phyloP scores from a whole-genome alignment of 164 flowering plant species.

The Piper longum region DNA sequence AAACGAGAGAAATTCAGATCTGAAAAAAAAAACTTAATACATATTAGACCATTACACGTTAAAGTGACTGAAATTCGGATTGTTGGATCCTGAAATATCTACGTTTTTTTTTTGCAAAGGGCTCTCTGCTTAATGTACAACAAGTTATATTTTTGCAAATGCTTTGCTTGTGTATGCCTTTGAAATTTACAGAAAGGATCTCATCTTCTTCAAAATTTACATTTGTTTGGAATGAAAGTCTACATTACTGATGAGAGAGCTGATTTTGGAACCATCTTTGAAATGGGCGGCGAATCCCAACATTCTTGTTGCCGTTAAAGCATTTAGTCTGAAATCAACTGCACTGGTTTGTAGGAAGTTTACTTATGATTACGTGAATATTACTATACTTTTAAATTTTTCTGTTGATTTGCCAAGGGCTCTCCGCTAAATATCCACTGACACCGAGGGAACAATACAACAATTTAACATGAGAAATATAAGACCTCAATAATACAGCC shows the following conservation, averaged over 20 bases:
- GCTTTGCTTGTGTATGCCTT: not conserved
- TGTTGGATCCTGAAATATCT: too few relatives aligned
- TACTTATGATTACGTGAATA: not conserved
- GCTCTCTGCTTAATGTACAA: not conserved
- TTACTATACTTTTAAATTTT: not conserved
- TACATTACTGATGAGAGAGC: constrained; percentile 84
- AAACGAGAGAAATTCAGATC: too few relatives aligned
- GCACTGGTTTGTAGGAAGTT: constrained; percentile 11
- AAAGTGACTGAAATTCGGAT: too few relatives aligned
- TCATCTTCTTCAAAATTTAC: not conserved
- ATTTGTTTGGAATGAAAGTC: constrained; percentile 75
- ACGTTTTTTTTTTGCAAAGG: too few relatives aligned
- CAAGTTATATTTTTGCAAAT: not conserved
- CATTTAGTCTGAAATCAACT: constrained; percentile 77
- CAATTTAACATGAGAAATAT: too few relatives aligned
- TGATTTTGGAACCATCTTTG: constrained; percentile 79
- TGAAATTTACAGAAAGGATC: not conserved
- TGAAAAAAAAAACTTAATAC: too few relatives aligned
- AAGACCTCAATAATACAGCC: too few relatives aligned
- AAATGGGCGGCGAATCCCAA: constrained; percentile 99
- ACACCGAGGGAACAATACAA: too few relatives aligned
- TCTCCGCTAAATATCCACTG: too few relatives aligned
- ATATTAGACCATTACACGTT: too few relatives aligned
- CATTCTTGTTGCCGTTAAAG: constrained; percentile 58
- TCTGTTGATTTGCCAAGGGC: too few relatives aligned